phyloP scores from a whole-genome alignment of 2,329 filamentous ascomycete genomes.

The Hypoxylon sp. region DNA sequence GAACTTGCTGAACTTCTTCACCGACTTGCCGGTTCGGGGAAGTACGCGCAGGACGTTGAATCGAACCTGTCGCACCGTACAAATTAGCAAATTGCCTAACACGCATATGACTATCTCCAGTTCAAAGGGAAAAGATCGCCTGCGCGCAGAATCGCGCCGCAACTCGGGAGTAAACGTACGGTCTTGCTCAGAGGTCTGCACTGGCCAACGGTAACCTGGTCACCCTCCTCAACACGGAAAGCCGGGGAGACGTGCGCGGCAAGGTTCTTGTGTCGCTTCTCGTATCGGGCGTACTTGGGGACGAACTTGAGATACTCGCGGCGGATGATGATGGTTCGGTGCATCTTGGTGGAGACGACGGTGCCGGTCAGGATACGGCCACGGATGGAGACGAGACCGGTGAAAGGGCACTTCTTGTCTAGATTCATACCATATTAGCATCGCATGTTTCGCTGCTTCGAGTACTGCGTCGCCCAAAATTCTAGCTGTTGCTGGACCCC shows the following conservation, averaged over 20 bases:
- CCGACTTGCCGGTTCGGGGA: slow-evolving; percentile 93
- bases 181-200: slow-evolving; percentile 99
- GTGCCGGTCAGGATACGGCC: slow-evolving; percentile 99
- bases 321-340: slow-evolving; percentile 99
- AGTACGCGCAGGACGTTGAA: slow-evolving; percentile 99
- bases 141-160: neutral
- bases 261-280: slow-evolving; percentile 99
- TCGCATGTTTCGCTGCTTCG: neutral
- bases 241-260: slow-evolving; percentile 98
- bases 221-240: slow-evolving; percentile 99
- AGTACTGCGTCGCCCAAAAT: neutral
- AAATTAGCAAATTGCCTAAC: slow-evolving; percentile 14
- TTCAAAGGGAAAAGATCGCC: neutral
- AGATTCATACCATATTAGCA: slow-evolving; percentile 39
- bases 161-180: slow-evolving; percentile 68
- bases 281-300: slow-evolving; percentile 99
- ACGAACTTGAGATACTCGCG: slow-evolving; percentile 99
- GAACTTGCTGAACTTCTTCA: slow-evolving; percentile 99
- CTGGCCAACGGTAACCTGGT: slow-evolving; percentile 99
- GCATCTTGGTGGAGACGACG: slow-evolving; percentile 99
- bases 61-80: slow-evolving; percentile 70
- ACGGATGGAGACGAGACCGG: slow-evolving; percentile 98
- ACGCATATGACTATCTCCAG: neutral
- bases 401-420: slow-evolving; percentile 99
- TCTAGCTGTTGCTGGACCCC: neutral